Percentiles rank a stretch among this genome's conserved stretches.
Conservation (phyloP, 129 eudicot genomes). For the Artemisia annua region DNA sequence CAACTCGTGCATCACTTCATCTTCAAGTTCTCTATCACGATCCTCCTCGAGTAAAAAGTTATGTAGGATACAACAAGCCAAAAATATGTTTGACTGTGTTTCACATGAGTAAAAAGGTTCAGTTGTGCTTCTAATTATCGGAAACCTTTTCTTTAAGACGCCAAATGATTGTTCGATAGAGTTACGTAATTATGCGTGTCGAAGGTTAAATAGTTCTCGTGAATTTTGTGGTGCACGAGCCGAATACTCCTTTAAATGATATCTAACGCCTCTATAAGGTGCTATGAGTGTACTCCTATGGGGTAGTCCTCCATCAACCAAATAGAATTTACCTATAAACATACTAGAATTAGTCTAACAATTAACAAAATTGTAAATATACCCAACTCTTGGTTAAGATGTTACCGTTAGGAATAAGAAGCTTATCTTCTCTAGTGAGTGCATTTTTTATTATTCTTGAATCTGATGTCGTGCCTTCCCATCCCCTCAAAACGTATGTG, state of each 20-base stretch:
- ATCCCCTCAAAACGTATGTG: not conserved
- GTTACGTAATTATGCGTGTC: slow-evolving; percentile 19
- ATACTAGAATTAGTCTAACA: not conserved
- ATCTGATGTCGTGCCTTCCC: not conserved
- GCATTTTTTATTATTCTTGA: no score
- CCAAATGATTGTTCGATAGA: no score
- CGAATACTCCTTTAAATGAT: not conserved
- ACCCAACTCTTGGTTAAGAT: no score
- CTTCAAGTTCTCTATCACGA: not conserved
- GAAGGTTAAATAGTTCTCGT: slow-evolving; percentile 21
- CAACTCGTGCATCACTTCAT: not conserved
- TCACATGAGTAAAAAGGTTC: slow-evolving; percentile 2
- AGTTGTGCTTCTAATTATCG: no score
- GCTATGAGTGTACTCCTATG: not conserved
- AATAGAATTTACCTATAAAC: not conserved
- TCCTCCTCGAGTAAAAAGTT: slow-evolving; percentile 2
- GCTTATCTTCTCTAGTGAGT: not conserved
- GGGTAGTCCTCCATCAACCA: not conserved
- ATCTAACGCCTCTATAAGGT: not conserved
- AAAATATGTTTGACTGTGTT: not conserved
- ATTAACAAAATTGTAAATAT: no score
- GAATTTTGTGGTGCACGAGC: not conserved
- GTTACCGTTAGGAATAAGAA: not conserved
- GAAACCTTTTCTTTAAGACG: no score
- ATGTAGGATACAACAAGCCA: not conserved